Evolutionary conservation across 371 early-diverging fungal genomes (phyloP).

Genomic region (Umbelopsis sp.): DNA sequence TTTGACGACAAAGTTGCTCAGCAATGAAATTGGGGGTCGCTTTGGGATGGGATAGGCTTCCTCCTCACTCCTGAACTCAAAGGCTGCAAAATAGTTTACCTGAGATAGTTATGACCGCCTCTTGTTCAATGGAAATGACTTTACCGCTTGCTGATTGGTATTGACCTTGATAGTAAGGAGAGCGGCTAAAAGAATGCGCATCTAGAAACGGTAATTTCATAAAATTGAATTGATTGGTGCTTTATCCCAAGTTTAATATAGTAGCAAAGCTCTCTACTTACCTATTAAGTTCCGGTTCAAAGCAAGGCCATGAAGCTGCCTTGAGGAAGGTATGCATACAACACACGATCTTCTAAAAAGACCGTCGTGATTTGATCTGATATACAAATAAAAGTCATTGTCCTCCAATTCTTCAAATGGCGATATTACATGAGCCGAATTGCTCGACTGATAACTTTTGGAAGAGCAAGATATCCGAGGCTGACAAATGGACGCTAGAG

Average conservation of each 20-base stretch:
- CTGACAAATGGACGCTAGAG: constrained; percentile 3
- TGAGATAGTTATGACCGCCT: constrained; percentile 49
- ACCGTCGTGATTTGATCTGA: constrained; percentile 42
- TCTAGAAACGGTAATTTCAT: constrained; percentile 34
- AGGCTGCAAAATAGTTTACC: constrained; percentile 34
- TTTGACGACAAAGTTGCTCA: constrained; percentile 10
- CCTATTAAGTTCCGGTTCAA: constrained; percentile 62
- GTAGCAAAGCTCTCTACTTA: constrained; percentile 25
- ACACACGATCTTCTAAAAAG: constrained; percentile 54
- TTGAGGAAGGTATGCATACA: constrained; percentile 61
- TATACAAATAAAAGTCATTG: constrained; percentile 51
- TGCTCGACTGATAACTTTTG: neutral
- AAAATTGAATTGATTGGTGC: constrained; percentile 7
- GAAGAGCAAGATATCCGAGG: constrained; percentile 5
- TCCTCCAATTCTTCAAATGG: constrained; percentile 53
- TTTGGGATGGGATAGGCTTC: neutral
- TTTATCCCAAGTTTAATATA: constrained; percentile 11
- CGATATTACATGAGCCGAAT: constrained; percentile 21
- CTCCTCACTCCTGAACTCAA: constrained; percentile 9
- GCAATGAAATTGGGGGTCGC: neutral
- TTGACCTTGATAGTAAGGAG: constrained; percentile 65
- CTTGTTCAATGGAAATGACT: constrained; percentile 57
- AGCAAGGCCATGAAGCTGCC: constrained; percentile 54
- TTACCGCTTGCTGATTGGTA: constrained; percentile 59
- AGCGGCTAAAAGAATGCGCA: constrained; percentile 60